Evolutionary conservation across 2,329 filamentous ascomycete species (phyloP), one percentile per base, ranked within the genome.

Genomic region (Apiospora sp.): DNA sequence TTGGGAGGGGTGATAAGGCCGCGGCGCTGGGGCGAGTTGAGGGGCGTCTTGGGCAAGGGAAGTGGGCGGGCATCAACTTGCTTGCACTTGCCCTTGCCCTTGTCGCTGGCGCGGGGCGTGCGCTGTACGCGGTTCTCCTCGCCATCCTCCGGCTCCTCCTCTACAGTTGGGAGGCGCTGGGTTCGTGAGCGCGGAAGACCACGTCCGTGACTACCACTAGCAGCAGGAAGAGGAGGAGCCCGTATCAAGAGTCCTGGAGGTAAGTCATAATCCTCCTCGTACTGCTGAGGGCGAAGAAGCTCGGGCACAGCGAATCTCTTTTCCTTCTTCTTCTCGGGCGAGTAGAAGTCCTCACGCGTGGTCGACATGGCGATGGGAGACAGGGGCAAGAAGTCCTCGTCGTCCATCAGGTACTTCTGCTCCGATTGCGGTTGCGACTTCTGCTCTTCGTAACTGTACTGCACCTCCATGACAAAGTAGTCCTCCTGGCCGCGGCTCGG

Each of bases 371-470:
- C 34, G 30, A 64, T n/a, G 34, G 58, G 58, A 0, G 58, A 7
- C 19, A 41, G n/a, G 3, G 58, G 58, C 34, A 64, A 10, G 58
- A 64, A 64, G 1, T 41, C 58, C 19, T 41, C 58, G 27, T 37
- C 54, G 1, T 58, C 54, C 27, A 22, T 27, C 27, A 19, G 1
- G 13, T 19, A 4, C 51, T 19, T 3, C 54, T 22, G 6, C 27
- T 22, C 12, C 14, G 14, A 14, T 27, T 19, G 27, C 27, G 19
- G 27, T 16, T 34, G 30, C 16, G 22, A 6, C 30, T 37, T 61
- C 8, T 61, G 54, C 58, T 64, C 34, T 19, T n/a, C 34, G 58
- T 64, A 64, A 10, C 34, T 13, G 58, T 64, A 64, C 22, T 64
- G 34, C 22, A 64, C 34, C 4, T 64, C 58, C 34, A 64, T 41